A percentile compares a stretch with the other conserved stretches of the same genome.
Conservation (phyloP, 1,284 basidiomycete species). For the Sanguinoderma infundibulare region DNA sequence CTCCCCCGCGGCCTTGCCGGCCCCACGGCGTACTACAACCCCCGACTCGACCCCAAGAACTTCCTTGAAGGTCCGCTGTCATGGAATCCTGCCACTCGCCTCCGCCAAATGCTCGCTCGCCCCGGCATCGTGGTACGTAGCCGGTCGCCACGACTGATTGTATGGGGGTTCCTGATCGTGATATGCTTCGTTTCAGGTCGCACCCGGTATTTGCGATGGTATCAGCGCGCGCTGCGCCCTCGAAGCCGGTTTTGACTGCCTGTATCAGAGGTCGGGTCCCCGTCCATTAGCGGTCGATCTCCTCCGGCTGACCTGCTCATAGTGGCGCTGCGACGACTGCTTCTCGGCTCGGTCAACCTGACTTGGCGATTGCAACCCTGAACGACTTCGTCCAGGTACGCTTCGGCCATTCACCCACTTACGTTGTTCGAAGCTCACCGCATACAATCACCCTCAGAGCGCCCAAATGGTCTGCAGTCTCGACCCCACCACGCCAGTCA, state of each 20-base stretch:
- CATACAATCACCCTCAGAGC: slow-evolving; percentile 33
- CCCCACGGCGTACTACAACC: slow-evolving; percentile 50
- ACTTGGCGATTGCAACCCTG: slow-evolving; percentile 80
- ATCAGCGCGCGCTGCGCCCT: slow-evolving; percentile 81
- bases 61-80: slow-evolving; percentile 72
- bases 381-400: slow-evolving; percentile 73
- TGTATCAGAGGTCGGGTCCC: slow-evolving; percentile 63
- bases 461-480: slow-evolving; percentile 71
- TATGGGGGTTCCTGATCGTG: not conserved
- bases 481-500: slow-evolving; percentile 68
- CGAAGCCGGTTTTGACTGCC: slow-evolving; percentile 75
- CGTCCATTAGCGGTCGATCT: not conserved
- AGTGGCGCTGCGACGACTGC: slow-evolving; percentile 80
- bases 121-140: slow-evolving; percentile 76
- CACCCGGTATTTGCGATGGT: slow-evolving; percentile 82
- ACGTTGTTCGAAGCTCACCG: not conserved
- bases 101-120: slow-evolving; percentile 76
- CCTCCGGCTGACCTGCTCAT: not conserved
- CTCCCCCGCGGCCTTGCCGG: slow-evolving; percentile 25
- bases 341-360: slow-evolving; percentile 76
- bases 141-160: too few species aligned
- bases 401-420: not conserved
- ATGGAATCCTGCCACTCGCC: slow-evolving; percentile 67
- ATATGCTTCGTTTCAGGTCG: slow-evolving; percentile 46
- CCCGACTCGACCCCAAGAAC: slow-evolving; percentile 70